Evolutionary conservation across 1,139 yeast species (phyloP), one percentile per base, ranked within the genome.

Genomic region (Kazachstania sp.): DNA sequence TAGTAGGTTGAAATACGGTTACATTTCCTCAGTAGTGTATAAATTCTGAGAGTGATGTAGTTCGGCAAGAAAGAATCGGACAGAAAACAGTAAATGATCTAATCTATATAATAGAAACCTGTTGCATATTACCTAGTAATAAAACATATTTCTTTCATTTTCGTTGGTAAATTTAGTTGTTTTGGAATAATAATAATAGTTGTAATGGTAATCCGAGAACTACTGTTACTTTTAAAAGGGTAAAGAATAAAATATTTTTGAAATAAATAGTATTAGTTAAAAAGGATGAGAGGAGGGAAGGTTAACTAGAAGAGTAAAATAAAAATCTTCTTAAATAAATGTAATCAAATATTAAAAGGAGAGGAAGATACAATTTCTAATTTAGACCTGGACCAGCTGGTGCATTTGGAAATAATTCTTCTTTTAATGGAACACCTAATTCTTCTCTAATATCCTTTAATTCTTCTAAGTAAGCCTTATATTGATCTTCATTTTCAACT

Each of bases 391-490:
- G 39, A 35, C 35, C 39, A 36, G 34, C 32, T 29, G 45, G 41
- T 29, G 39, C 44, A 23, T 38, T 26, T 31, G 71, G 70, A 71
- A 79, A 88, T 65, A 90, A 79, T 60, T 86, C 95, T 73, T 90
- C 97, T 76, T 86, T 87, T 68, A 90, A 81, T 61, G 94, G 95
- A 69, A 90, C 78, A 61, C 96, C 97, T 66, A 92, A 79, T 71
- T 88, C 95, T 70, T 84, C 77, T 75, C 97, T 86, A 60, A 87
- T 78, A 54, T 81, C 94, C 73, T 86, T 86, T 69, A 92, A 82
- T 71, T 92, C 98, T 54, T 87, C 95, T 63, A 92, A 81, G 77
- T 92, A 92, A 59, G 96, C 97, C 63, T 83, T 79, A 78, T 92
- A 92, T 74, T 90, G 97, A 61, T 83, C 83, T 67, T 79, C 82